Evolutionary conservation across 2,329 filamentous ascomycete genomes (phyloP), one percentile per base, ranked within the genome.

Genomic region (Teratosphaeria epicoccoides): DNA sequence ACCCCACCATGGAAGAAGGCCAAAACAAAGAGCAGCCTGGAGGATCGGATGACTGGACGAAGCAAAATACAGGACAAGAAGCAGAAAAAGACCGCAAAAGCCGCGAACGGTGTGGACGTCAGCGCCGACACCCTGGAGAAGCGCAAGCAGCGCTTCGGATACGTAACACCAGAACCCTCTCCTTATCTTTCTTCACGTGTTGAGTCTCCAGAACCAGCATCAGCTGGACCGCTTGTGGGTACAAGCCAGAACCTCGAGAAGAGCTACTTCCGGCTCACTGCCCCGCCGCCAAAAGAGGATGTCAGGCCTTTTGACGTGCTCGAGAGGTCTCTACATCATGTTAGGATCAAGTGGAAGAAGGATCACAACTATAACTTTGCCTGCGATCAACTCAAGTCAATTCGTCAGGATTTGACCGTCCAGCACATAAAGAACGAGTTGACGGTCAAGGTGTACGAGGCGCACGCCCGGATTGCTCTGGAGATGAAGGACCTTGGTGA

Each of bases 401-500:
- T 98, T 69, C 88, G 93, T 55, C 93, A 98, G 77, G 93, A 98
- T 75, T 79, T 98, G 68, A 98, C 93, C 37, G 93, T 98, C 51
- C 93, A 98, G 72, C 91, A 88, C 66, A 89, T 98, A 73, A 90
- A 88, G 73, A 95, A 89, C 71, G 87, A 94, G 49, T 97, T 98
- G 68, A 97, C 93, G 24, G 90, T 97, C 58, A 85, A 81, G 57
- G 93, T 96, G 46, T 98, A 98, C 72, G 93, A 98, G 74, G 94
- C 91, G 56, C 93, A 98, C 73, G 93, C 91, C 58, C 85, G 93
- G 55, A 97, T 98, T 73, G 93, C 93, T 61, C 78, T 98, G 71
- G 91, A 98, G 73, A 96, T 94, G 80, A 89, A 87, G 73, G 93
- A 98, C 77, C 82, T 97, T 76, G 91, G 93, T 98, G 93, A 98